These are phyloP conservation scores for Fusarium anthophilum DNA, from an alignment of 2,329 filamentous ascomycete species.

Conservation along the genomic window DNA sequence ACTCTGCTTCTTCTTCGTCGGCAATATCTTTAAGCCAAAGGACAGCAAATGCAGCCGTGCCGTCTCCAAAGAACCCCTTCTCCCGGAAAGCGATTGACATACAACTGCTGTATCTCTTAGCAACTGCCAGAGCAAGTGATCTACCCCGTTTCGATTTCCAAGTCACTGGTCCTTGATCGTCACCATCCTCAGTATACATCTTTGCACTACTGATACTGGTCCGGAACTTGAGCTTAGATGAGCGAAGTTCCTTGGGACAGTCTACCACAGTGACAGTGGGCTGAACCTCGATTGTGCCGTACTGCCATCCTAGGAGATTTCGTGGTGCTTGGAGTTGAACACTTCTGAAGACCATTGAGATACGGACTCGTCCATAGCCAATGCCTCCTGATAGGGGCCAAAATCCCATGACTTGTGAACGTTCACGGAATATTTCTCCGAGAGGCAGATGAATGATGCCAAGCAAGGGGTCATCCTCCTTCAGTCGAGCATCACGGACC, in stretches of 20 bases:
- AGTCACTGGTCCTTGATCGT: slow-evolving; percentile 46
- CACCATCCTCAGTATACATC: slow-evolving; percentile 58
- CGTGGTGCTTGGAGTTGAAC: slow-evolving; percentile 69
- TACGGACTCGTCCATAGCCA: slow-evolving; percentile 73
- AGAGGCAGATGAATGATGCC: slow-evolving; percentile 77
- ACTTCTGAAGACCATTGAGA: slow-evolving; percentile 79
- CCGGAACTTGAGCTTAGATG: slow-evolving; percentile 66
- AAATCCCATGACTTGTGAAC: slow-evolving; percentile 71
- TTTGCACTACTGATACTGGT: slow-evolving; percentile 68
- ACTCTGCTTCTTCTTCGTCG: slow-evolving; percentile 70
- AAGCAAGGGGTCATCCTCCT: slow-evolving; percentile 75
- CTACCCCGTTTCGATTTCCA: slow-evolving; percentile 63
- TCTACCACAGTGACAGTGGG: slow-evolving; percentile 55
- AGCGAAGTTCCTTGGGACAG: slow-evolving; percentile 58
- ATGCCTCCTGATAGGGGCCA: slow-evolving; percentile 77
- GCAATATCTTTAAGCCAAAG: slow-evolving; percentile 76
- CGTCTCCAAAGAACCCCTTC: slow-evolving; percentile 57
- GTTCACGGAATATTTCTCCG: slow-evolving; percentile 66
- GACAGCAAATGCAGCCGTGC: slow-evolving; percentile 68
- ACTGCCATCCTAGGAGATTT: slow-evolving; percentile 73
- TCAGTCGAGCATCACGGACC: slow-evolving; percentile 72
- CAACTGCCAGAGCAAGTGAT: slow-evolving; percentile 61
- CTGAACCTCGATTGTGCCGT: slow-evolving; percentile 74
- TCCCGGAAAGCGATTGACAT: slow-evolving; percentile 65
- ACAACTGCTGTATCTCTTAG: slow-evolving; percentile 65